Base-by-base conservation (phyloP, 148 eudicot species). In the Fagopyrum homotropicum region DNA sequence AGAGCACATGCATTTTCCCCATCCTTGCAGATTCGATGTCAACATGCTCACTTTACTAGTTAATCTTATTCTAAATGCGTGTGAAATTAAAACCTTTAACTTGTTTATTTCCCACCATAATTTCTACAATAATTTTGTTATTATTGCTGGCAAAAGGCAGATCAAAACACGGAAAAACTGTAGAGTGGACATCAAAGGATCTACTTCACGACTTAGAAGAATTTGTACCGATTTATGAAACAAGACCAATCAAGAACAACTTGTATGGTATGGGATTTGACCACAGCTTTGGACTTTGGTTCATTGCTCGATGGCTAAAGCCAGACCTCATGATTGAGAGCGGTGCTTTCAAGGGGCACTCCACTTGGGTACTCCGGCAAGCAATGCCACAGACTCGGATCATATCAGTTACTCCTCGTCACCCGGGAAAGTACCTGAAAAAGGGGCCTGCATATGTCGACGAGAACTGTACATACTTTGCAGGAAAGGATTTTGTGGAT, bases 281-380 rank as follows among this genome's bases (percentile, higher is more conserved):
- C 84, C 98, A 95, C 85, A 95, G 97, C 81, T 95, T 95, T 78
- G 98, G 97, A 73, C 96, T 95, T 59, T 95, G 98, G 98, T 95
- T 95, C 81, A 85, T 95, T 46, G 79, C 97, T 2, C 86, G 86
- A 43, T 90, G 97, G 98, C 83, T 95, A 78, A 87, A 90, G 81
- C 98, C 98, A 66, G 96, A 95, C 69, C 80, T 92, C 74, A 89
- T 92, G 98, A 89, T 95, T 66, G 98, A 95, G 82, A 95, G 98
- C 79, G 98, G 97, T 75, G 98, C 97, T 77, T 95, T 95, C 72
- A 92, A 95, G 84, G 97, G 98, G 73, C 98, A 95, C 81, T 95
- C 98, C 1, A 95, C 98, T 16, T 95, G 98, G 98, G 92, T 95
- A 69, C 84, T 92, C 69, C 80, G 97, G 72, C 98, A 95, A 77